These are phyloP conservation scores for Diaporthe longicolla DNA, from an alignment of 2,329 filamentous ascomycete genomes.

Conservation along the genomic window DNA sequence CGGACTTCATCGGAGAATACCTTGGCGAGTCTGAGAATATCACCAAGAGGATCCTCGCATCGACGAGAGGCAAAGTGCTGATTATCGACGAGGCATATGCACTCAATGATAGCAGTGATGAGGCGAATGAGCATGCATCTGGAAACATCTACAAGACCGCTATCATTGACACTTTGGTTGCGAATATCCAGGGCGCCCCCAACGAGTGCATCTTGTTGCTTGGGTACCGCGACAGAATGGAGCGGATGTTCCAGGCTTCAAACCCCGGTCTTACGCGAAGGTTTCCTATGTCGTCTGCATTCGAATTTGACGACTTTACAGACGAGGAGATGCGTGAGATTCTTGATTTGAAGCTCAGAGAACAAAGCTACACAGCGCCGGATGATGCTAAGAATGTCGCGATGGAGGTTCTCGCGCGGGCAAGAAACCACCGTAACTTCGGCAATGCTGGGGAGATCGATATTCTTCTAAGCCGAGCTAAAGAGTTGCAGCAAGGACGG, in stretches of 20 bases:
- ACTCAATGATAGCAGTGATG: conserved; percentile 61
- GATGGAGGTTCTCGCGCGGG: conserved; percentile 70
- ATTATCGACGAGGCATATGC: conserved; percentile 87
- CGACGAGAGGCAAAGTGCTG: conserved; percentile 79
- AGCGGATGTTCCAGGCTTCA: conserved; percentile 79
- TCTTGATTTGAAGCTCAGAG: conserved; percentile 72
- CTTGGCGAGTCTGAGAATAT: conserved; percentile 78
- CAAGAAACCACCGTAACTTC: conserved; percentile 75
- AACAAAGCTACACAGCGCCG: conserved; percentile 67
- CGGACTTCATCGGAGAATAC: conserved; percentile 77
- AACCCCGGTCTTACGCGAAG: conserved; percentile 78
- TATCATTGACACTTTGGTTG: conserved; percentile 81
- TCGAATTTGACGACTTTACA: conserved; percentile 78
- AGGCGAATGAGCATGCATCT: conserved; percentile 46
- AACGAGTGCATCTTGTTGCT: conserved; percentile 80
- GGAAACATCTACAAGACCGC: conserved; percentile 66
- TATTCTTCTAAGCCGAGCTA: conserved; percentile 71
- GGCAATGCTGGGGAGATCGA: conserved; percentile 83
- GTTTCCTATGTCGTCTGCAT: conserved; percentile 74
- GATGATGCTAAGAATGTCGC: conserved; percentile 66
- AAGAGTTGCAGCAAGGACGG: conserved; percentile 55
- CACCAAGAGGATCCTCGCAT: conserved; percentile 78
- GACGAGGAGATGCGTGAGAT: conserved; percentile 71
- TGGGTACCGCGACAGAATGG: conserved; percentile 79
- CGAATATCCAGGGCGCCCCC: conserved; percentile 77